These are phyloP conservation scores for Hypoxylon fuscum DNA, from an alignment of 495 filamentous ascomycete species.

Conservation along the genomic window DNA sequence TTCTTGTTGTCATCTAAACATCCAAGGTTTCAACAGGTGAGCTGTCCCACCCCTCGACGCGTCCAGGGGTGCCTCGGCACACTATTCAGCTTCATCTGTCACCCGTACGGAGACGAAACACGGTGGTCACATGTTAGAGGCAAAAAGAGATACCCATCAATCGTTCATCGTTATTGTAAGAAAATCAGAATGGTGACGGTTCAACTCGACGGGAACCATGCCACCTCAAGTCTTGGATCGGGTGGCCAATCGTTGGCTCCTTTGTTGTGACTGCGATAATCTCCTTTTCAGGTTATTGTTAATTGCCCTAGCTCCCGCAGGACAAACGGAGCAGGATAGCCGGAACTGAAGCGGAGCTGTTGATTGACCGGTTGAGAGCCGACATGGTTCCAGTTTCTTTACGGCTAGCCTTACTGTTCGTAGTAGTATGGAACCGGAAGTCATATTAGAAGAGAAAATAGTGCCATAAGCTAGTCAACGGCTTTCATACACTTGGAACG, in stretches of 20 bases:
- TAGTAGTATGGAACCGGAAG: constrained; percentile 31
- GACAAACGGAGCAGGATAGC: constrained; percentile 29
- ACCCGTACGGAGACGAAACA: constrained; percentile 26
- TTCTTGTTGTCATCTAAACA: constrained; percentile 20
- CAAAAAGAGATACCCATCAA: constrained; percentile 14
- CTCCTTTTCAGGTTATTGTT: constrained; percentile 7
- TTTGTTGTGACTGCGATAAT: constrained; percentile 13
- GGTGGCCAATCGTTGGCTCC: constrained; percentile 12
- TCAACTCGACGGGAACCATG: constrained; percentile 18
- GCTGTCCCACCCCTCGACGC: constrained; percentile 19
- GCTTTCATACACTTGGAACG: constrained; percentile 20
- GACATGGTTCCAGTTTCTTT: constrained; percentile 22
- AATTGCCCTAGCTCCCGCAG: constrained; percentile 29
- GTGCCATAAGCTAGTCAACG: constrained; percentile 28
- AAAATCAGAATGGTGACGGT: constrained; percentile 4
- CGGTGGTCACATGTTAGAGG: constrained; percentile 18
- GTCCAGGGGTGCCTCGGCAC: constrained; percentile 21
- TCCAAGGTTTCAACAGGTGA: constrained; percentile 26
- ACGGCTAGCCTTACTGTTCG: constrained; percentile 19
- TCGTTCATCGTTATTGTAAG: background rate
- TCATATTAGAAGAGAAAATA: constrained; percentile 19
- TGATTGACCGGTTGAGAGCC: constrained; percentile 23
- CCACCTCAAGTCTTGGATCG: constrained; percentile 19
- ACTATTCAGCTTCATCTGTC: constrained; percentile 9
- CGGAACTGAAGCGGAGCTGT: constrained; percentile 31